These are phyloP conservation scores for Pontederia paniculata DNA, from an alignment of 176 grass and related monocot species.

Conservation along the genomic window DNA sequence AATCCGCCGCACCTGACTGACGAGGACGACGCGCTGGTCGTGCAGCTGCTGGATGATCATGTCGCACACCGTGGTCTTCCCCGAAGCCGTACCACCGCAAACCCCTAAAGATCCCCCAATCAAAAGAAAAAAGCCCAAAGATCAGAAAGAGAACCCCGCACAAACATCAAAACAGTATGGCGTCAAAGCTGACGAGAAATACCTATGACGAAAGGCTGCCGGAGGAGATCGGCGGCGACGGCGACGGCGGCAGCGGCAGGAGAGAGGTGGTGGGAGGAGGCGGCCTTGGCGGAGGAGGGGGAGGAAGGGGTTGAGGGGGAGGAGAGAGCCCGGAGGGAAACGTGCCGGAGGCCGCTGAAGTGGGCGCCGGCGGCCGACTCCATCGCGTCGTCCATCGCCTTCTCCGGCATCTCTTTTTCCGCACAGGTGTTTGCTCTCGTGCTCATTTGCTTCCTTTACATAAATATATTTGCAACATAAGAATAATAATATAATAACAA, in stretches of 20 bases:
- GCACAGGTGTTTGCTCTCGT: no score
- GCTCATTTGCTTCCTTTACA: no score
- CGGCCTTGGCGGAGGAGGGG: constrained; percentile 48
- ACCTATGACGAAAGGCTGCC: constrained; percentile 94
- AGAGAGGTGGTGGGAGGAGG: constrained; percentile 16
- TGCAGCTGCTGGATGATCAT: constrained; percentile 99
- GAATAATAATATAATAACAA: no score
- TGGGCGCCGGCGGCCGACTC: constrained; percentile 65
- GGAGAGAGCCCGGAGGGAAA: constrained; percentile 44
- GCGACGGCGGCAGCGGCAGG: constrained; percentile 5
- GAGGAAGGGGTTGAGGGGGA: constrained; percentile 47
- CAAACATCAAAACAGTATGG: not conserved
- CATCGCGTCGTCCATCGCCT: constrained; percentile 71
- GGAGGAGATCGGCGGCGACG: constrained; percentile 3
- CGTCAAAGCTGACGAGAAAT: not conserved
- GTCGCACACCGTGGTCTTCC: constrained; percentile 98
- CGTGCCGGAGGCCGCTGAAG: constrained; percentile 89
- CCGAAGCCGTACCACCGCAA: constrained; percentile 83
- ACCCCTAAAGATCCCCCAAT: constrained; percentile 36
- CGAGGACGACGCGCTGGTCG: constrained; percentile 87
- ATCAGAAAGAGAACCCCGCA: not conserved
- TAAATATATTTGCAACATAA: no score
- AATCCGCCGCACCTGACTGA: constrained; percentile 45
- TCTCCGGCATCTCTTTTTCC: constrained; percentile 32
- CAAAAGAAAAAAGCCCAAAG: not conserved